phyloP scores from a whole-genome alignment of 805 yeast genomes.

The Cyberlindnera bimundalis region DNA sequence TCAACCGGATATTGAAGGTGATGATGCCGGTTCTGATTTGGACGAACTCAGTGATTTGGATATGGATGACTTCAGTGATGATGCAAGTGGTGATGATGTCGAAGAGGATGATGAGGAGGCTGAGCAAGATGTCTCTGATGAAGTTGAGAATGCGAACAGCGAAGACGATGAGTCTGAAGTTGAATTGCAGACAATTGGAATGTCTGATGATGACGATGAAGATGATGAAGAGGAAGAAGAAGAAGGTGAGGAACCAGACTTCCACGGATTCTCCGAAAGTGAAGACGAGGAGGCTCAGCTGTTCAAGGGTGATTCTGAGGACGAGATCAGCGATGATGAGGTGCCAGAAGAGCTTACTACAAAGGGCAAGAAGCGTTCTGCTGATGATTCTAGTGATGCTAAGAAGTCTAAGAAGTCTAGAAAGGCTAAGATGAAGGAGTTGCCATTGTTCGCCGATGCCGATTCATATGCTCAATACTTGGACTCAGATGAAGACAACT shows the following conservation, averaged over 20 bases:
- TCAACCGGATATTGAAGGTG: constrained; percentile 67
- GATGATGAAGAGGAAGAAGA: constrained; percentile 29
- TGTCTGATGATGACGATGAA: constrained; percentile 31
- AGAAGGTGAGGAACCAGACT: constrained; percentile 20
- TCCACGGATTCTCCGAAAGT: constrained; percentile 34
- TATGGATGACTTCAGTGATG: constrained; percentile 31
- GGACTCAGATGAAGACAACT: constrained; percentile 58
- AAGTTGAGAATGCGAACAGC: constrained; percentile 27
- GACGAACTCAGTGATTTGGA: constrained; percentile 64
- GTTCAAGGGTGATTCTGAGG: constrained; percentile 35
- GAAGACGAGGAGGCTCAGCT: constrained; percentile 38
- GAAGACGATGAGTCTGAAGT: constrained; percentile 30
- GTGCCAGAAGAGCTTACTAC: constrained; percentile 24
- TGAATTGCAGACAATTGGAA: constrained; percentile 20
- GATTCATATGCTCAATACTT: constrained; percentile 80
- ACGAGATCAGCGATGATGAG: constrained; percentile 36
- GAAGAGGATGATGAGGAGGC: neutral
- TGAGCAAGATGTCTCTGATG: constrained; percentile 16
- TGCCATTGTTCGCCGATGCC: constrained; percentile 86
- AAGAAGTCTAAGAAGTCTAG: constrained; percentile 33
- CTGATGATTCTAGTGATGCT: constrained; percentile 20
- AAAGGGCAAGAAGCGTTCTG: constrained; percentile 30
- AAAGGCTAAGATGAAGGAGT: constrained; percentile 55
- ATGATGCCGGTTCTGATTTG: constrained; percentile 28
- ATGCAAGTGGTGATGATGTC: constrained; percentile 40